Evolutionary conservation across 352 stramenopile species (phyloP).

Genomic region (Globisporangium irregulare): DNA sequence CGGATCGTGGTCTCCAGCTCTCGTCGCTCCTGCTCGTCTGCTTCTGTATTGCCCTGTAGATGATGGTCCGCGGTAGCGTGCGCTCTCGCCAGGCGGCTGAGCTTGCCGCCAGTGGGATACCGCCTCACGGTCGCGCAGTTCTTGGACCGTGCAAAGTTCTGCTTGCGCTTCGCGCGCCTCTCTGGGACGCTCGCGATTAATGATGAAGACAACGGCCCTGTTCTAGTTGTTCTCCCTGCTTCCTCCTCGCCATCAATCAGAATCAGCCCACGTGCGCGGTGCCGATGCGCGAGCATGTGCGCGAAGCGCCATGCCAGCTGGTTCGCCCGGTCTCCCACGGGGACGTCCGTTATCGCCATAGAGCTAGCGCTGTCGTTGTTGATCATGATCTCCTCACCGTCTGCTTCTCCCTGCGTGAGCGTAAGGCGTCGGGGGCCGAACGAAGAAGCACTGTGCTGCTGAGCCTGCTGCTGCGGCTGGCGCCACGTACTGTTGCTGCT

Average conservation of each 20-base stretch:
- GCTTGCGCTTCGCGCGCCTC: conserved; percentile 3
- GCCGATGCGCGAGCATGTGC: conserved; percentile 30
- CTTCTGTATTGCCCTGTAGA: not conserved
- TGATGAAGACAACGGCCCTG: not conserved
- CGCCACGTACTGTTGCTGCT: not conserved
- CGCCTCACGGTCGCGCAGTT: conserved; percentile 33
- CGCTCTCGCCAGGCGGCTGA: not conserved
- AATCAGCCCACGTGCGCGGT: conserved; percentile 13
- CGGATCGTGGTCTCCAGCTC: conserved; percentile 20
- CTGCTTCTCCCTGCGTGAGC: not conserved
- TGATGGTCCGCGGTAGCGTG: not conserved
- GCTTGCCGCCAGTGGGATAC: not conserved
- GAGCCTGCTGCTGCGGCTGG: conserved; percentile 4
- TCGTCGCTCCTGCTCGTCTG: conserved; percentile 13
- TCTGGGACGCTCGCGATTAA: not conserved
- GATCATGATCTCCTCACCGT: not conserved
- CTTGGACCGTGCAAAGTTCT: conserved; percentile 13
- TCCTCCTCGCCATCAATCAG: not conserved
- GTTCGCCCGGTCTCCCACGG: not conserved
- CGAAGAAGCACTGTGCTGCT: not conserved
- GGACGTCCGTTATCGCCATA: not conserved
- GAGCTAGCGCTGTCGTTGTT: not conserved
- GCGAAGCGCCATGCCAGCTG: conserved; percentile 40
- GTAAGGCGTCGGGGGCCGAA: not conserved
- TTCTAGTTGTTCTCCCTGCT: not conserved